Base-by-base conservation (phyloP, 805 yeast species). In the Brettanomyces sp. region DNA sequence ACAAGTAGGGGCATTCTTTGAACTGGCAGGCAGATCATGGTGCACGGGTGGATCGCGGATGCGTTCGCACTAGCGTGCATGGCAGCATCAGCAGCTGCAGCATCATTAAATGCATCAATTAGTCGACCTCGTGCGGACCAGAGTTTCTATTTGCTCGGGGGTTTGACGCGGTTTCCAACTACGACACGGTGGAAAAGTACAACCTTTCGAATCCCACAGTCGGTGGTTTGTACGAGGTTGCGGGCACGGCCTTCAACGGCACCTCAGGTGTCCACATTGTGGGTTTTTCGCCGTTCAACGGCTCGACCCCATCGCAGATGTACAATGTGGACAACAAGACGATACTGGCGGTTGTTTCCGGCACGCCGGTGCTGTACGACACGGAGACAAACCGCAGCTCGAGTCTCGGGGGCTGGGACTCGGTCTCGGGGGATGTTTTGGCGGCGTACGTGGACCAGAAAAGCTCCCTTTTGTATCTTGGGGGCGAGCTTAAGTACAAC, bases 401-500 rank as follows among this genome's bases (percentile, higher is more conserved):
- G 2, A 23, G 32, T 2, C 22, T 63, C 2, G 33, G 33, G 6
- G 49, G 48, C 21, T 65, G 69, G 69, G 36, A 49, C 4, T 32
- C 52, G 5, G 64, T 61, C 1, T 41, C 57, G 3, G 81, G 79
- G 5, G 47, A 58, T 1, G 70, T 82, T 2, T 53, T 60, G 3
- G 55, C 80, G 0, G 70, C 76, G 0, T 65, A 67, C 37, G 75
- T 79, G 45, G 81, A 80, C 62, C 42, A 52, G 2, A 70, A 68
- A 40, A 60, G 64, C 33, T 63, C 73, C 22, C 46, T 76, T 22
- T 72, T 87, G 0, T 88, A 85, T 56, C 73, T 86, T 42, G 99
- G 97, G 8, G 99, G 99, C 21, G 72, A 76, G 48, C 77, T 91
- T 52, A 59, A 70, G 5, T 80, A 69, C 58, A 50, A 60, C 46